phyloP scores from a whole-genome alignment of 2,329 filamentous ascomycete genomes.

The Lizonia empirigonia region DNA sequence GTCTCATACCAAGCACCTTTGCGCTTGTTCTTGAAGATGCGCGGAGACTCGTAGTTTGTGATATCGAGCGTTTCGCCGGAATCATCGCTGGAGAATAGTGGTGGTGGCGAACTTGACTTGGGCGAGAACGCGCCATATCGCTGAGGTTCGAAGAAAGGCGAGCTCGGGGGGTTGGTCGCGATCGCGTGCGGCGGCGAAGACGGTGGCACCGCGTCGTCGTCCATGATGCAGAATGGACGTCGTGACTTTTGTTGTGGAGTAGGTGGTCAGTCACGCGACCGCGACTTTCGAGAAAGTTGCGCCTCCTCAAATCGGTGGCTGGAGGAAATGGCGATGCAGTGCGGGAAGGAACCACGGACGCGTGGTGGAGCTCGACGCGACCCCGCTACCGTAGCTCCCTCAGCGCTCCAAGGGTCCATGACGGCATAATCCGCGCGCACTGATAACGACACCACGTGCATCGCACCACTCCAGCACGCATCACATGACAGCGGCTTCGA shows the following conservation, averaged over 20 bases:
- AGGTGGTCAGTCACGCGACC: background rate
- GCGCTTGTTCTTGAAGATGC: conserved; percentile 42
- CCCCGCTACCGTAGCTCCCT: conserved; percentile 7
- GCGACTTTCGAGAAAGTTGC: conserved; percentile 1
- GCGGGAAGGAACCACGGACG: conserved; percentile 8
- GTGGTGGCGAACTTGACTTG: conserved; percentile 42
- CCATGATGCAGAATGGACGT: conserved; percentile 21
- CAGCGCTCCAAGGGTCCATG: conserved; percentile 12
- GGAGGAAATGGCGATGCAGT: conserved; percentile 1
- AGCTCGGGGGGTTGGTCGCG: conserved; percentile 27
- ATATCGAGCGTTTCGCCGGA: conserved; percentile 37
- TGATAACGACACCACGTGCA: conserved; percentile 26
- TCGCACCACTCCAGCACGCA: background rate
- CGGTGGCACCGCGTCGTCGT: conserved; percentile 27
- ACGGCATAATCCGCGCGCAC: conserved; percentile 16
- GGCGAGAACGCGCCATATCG: conserved; percentile 25
- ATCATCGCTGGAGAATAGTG: conserved; percentile 44
- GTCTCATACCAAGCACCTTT: conserved; percentile 39
- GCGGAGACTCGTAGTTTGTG: conserved; percentile 40
- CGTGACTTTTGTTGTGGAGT: background rate
- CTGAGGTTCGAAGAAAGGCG: conserved; percentile 33
- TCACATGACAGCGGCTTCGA: background rate
- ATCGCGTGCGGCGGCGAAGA: conserved; percentile 33
- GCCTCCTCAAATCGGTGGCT: conserved; percentile 6
- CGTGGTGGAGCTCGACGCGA: conserved; percentile 15